Conservation (phyloP, 768 basidiomycete species). For the Boletus rubroflammeus region DNA sequence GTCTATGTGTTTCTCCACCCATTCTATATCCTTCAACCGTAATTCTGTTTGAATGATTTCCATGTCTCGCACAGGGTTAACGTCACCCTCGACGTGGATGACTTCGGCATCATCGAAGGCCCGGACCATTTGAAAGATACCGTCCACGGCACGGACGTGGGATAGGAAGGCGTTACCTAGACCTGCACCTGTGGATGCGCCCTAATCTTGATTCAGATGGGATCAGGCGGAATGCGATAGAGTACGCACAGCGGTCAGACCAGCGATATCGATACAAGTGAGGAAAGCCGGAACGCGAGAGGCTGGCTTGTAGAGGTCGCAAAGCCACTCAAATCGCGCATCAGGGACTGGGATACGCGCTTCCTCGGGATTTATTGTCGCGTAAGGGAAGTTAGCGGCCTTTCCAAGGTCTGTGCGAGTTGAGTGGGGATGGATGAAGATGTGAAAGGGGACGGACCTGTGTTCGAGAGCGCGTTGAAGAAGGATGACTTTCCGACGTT, state of each 20-base stretch:
- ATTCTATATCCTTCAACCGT: slow-evolving; percentile 95
- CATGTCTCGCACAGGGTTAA: slow-evolving; percentile 95
- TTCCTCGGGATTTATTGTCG: slow-evolving; percentile 90
- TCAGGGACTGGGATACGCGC: slow-evolving; percentile 97
- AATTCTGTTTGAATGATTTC: slow-evolving; percentile 94
- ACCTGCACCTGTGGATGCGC: slow-evolving; percentile 96
- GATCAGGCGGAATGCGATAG: neutral
- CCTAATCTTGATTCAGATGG: slow-evolving; percentile 41
- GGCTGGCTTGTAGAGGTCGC: slow-evolving; percentile 83
- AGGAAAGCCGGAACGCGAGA: slow-evolving; percentile 89
- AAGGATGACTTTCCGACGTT: slow-evolving; percentile 99
- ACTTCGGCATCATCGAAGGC: slow-evolving; percentile 99
- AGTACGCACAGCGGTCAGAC: slow-evolving; percentile 78
- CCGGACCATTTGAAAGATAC: slow-evolving; percentile 97
- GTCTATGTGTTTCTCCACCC: slow-evolving; percentile 92
- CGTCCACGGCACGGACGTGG: slow-evolving; percentile 96
- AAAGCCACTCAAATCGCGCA: slow-evolving; percentile 91
- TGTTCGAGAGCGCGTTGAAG: slow-evolving; percentile 94
- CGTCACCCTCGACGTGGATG: slow-evolving; percentile 98
- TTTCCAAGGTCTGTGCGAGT: slow-evolving; percentile 71
- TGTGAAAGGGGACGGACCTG: slow-evolving; percentile 48
- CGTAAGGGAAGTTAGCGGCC: slow-evolving; percentile 97
- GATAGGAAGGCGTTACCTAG: slow-evolving; percentile 97
- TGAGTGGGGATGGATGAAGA: neutral
- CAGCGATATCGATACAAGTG: slow-evolving; percentile 98